These are phyloP conservation scores for Daldinia caldariorum DNA, from an alignment of 495 filamentous ascomycete species.

Conservation along the genomic window DNA sequence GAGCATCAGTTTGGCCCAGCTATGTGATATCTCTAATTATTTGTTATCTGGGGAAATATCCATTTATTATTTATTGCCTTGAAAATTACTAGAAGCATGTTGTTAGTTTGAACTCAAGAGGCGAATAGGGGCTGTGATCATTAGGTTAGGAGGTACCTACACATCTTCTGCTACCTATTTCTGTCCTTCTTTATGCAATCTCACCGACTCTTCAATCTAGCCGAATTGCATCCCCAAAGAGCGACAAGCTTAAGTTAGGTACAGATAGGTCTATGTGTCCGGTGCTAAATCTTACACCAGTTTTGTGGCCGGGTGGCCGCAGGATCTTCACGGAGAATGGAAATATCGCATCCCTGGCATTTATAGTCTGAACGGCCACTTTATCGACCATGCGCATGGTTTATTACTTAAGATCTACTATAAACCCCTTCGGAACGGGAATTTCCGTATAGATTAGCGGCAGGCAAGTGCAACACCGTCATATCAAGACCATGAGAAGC, in stretches of 20 bases:
- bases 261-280: neutral
- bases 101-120: neutral
- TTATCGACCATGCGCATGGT: neutral
- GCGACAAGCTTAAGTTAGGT: neutral
- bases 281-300: neutral
- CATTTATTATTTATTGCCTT: no score
- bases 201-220: neutral
- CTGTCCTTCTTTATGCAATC: neutral
- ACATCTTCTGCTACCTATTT: neutral
- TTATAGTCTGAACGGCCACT: neutral
- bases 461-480: neutral
- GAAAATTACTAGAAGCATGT: no score
- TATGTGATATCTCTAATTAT: no score
- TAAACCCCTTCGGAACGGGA: neutral
- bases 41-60: no score
- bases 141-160: no score
- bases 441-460: conserved; percentile 2
- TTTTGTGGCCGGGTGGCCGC: neutral
- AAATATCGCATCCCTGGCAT: neutral
- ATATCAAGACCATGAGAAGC: neutral
- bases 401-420: neutral
- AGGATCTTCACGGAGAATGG: neutral
- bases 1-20: no score
- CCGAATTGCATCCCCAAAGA: neutral
- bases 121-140: neutral